Percentiles rank a stretch among this genome's conserved stretches.
Conservation (phyloP, 768 basidiomycete genomes). For the Ephemerocybe angulata region DNA sequence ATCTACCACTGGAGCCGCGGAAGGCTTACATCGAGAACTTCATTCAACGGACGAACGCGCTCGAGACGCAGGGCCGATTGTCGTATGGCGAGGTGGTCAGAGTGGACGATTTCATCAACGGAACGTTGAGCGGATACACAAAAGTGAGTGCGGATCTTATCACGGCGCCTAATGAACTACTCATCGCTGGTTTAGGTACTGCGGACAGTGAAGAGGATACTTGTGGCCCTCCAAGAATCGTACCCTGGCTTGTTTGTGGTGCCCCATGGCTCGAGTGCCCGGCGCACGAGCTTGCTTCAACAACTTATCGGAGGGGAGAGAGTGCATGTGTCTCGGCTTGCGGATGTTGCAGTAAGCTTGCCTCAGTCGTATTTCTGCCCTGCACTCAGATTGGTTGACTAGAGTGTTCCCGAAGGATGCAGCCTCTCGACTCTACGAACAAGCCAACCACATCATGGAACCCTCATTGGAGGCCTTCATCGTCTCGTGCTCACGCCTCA, state of each 20-base stretch:
- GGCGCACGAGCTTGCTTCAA: slow-evolving; percentile 23
- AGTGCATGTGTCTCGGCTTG: slow-evolving; percentile 25
- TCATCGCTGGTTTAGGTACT: slow-evolving; percentile 24
- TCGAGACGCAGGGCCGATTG: slow-evolving; percentile 31
- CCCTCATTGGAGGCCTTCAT: slow-evolving; percentile 25
- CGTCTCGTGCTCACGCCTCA: slow-evolving; percentile 24
- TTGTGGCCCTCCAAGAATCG: slow-evolving; percentile 30
- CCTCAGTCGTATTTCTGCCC: not conserved
- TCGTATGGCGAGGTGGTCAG: slow-evolving; percentile 39
- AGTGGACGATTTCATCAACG: slow-evolving; percentile 33
- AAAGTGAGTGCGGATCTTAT: slow-evolving; percentile 24
- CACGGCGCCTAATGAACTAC: not conserved
- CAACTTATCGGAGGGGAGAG: slow-evolving; percentile 33
- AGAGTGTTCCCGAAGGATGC: slow-evolving; percentile 25
- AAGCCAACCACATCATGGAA: slow-evolving; percentile 11
- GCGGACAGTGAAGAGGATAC: slow-evolving; percentile 31
- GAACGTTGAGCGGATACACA: slow-evolving; percentile 28
- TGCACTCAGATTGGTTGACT: not conserved
- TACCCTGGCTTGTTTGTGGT: slow-evolving; percentile 34
- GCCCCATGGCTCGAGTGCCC: slow-evolving; percentile 22
- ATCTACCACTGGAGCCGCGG: slow-evolving; percentile 26
- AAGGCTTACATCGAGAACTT: slow-evolving; percentile 30
- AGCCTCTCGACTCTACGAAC: slow-evolving; percentile 25
- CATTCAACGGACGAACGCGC: slow-evolving; percentile 30
- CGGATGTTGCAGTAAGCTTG: slow-evolving; percentile 26